Conservation (phyloP, 1,284 basidiomycete genomes). For the Ustilago nuda region DNA sequence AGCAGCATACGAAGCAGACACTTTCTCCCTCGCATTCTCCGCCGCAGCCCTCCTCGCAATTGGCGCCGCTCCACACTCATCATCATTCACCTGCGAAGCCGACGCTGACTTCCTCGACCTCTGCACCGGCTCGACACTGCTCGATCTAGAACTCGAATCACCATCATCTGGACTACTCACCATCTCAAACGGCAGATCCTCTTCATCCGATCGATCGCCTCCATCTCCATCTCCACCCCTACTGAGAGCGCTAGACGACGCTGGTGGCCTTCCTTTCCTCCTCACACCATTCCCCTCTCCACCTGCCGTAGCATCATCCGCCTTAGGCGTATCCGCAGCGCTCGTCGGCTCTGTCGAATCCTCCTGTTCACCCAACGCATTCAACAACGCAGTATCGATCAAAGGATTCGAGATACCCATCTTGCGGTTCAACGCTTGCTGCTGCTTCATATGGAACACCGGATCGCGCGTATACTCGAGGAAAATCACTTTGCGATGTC, state of each 20-base stretch:
- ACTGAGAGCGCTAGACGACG: slow-evolving; percentile 19
- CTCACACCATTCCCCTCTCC: slow-evolving; percentile 19
- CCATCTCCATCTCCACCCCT: slow-evolving; percentile 24
- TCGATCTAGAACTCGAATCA: slow-evolving; percentile 49
- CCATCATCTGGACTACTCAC: slow-evolving; percentile 62
- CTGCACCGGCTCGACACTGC: slow-evolving; percentile 40
- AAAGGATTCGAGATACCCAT: slow-evolving; percentile 44
- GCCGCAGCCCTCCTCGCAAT: slow-evolving; percentile 32
- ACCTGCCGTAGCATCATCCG: slow-evolving; percentile 14
- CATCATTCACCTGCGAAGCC: slow-evolving; percentile 66
- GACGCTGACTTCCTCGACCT: slow-evolving; percentile 42
- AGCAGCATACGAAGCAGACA: slow-evolving; percentile 26
- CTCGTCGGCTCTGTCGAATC: slow-evolving; percentile 48
- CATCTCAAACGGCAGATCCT: slow-evolving; percentile 62
- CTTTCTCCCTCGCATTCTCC: slow-evolving; percentile 31
- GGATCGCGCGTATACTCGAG: slow-evolving; percentile 64
- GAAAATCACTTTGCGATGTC: slow-evolving; percentile 59
- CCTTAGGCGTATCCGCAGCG: slow-evolving; percentile 51
- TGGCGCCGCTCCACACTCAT: neutral
- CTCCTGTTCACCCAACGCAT: slow-evolving; percentile 40
- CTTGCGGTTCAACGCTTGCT: slow-evolving; percentile 45
- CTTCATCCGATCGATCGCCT: slow-evolving; percentile 38
- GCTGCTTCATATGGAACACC: slow-evolving; percentile 56
- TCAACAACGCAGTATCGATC: slow-evolving; percentile 45
- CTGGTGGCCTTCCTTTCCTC: slow-evolving; percentile 27